Base-by-base conservation (phyloP, 73 alveolate genomes). In the Paramecium primaurelia region DNA sequence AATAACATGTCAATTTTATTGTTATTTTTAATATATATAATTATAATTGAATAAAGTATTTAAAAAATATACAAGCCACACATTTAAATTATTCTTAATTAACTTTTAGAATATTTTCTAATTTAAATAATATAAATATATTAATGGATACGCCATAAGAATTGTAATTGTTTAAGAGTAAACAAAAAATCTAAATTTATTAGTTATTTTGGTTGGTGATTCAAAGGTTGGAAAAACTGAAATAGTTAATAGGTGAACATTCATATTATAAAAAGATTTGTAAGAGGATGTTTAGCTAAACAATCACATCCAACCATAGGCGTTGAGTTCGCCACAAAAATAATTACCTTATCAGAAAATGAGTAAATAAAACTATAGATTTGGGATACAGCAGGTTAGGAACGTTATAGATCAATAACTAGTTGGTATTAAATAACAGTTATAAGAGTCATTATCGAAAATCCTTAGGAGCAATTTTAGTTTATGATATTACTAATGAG, bases 341-440 rank as follows among this genome's bases (percentile, higher is more conserved):
- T 83, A 1, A 60, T 96, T 22, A 68, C 59, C 10, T 34, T 94
- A 36, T 95, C 89, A 88, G 49, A 36, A 2, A 97, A 95, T 14
- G 64, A 68, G 42, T 73, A 92, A 6, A 86, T 96, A 16, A 97
- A 96, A 92, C 95, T 95, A 25, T 95, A 94, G 86, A 93, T 95
- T n/a, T 95, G 98, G 98, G 98, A 95, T 51, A 95, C 96, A 6
- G 94, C 96, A 20, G 96, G 98, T 1, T 92, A 90, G 44, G 98
- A 95, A 22, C 90, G 96, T 54, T 95, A 93, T 91, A 64, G 92
- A 80, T 89, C 97, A 34, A 95, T 95, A 10, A 93, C 95, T 1
- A 1, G 4, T 5, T 1, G 10, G 68, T 54, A 18, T 14, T 14
- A 54, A 11, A 11, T 47, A 47, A 12, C 0, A 11, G 18, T 47